A percentile compares a stretch with the other conserved stretches of the same genome.
phyloP scores from a whole-genome alignment of 805 yeast genomes.

The Candida wancherniae region DNA sequence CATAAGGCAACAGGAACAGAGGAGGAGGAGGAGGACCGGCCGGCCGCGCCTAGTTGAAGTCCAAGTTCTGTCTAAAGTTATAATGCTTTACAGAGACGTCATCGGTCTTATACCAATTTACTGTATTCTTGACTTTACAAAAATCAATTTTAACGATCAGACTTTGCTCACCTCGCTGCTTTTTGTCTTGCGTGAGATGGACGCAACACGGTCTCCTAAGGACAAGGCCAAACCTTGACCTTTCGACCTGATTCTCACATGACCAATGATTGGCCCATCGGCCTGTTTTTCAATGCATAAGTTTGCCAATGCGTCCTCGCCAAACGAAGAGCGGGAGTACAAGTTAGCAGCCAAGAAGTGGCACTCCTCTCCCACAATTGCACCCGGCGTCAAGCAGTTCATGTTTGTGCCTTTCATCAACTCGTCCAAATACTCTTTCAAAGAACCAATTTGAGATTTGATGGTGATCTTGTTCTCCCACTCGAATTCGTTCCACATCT shows the following conservation, averaged over 20 bases:
- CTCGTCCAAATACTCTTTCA: slow-evolving; percentile 74
- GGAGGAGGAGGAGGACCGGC: too few species aligned
- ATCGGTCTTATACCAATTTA: too few species aligned
- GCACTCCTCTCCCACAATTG: slow-evolving; percentile 83
- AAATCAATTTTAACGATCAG: slow-evolving; percentile 3
- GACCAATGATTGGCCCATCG: slow-evolving; percentile 79
- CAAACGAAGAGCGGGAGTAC: slow-evolving; percentile 88
- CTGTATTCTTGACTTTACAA: too few species aligned
- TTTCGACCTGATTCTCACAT: slow-evolving; percentile 93
- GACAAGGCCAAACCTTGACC: slow-evolving; percentile 96
- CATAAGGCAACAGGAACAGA: too few species aligned
- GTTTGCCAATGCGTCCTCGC: slow-evolving; percentile 96
- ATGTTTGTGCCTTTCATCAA: slow-evolving; percentile 83
- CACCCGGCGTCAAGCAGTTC: slow-evolving; percentile 90
- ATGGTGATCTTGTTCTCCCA: slow-evolving; percentile 98
- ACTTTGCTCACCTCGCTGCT: slow-evolving; percentile 15
- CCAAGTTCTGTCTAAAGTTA: background rate
- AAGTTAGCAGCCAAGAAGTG: slow-evolving; percentile 90
- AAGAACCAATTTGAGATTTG: slow-evolving; percentile 57
- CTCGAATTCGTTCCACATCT: slow-evolving; percentile 99
- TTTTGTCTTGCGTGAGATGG: slow-evolving; percentile 55
- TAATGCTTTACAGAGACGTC: too few species aligned
- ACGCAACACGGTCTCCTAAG: slow-evolving; percentile 89
- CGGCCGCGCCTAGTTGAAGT: too few species aligned
- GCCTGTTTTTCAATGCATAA: slow-evolving; percentile 82